Evolutionary conservation across 345 rosid species (phyloP).

Genomic region (Moricandia arvensis): DNA sequence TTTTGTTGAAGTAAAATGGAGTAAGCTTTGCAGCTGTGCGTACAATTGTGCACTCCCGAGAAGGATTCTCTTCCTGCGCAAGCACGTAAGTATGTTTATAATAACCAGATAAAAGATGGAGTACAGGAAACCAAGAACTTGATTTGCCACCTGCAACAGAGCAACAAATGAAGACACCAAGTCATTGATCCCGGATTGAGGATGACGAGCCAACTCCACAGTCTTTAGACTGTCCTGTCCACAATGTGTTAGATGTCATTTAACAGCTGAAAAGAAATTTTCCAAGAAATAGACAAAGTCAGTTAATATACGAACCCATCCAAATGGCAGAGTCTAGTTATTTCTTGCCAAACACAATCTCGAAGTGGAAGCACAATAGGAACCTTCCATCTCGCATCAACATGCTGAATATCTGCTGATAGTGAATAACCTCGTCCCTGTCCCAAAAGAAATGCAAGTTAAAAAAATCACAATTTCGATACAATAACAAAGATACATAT

Average conservation of each 20-base stretch:
- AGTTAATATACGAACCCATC: constrained; percentile 58
- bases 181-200: constrained; percentile 64
- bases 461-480: background rate
- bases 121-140: background rate
- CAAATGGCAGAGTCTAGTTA: constrained; percentile 61
- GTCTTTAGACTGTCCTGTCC: constrained; percentile 90
- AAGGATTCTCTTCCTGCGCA: constrained; percentile 84
- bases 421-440: constrained; percentile 96
- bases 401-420: constrained; percentile 90
- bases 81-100: background rate
- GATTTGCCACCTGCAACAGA: constrained; percentile 61
- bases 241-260: constrained; percentile 42
- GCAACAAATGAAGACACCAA: constrained; percentile 82
- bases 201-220: constrained; percentile 41
- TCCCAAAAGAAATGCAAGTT: background rate
- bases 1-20: constrained; percentile 81
- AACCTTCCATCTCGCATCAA: constrained; percentile 79
- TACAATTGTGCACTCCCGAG: constrained; percentile 83
- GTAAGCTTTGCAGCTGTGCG: constrained; percentile 91
- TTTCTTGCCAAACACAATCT: constrained; percentile 75
- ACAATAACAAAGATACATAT: background rate
- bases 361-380: constrained; percentile 86
- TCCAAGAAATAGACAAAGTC: background rate
- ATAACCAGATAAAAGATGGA: background rate
- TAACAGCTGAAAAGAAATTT: constrained; percentile 4